phyloP scores from a whole-genome alignment of 202 grass and related monocot genomes.

The Schoenoplectus tabernaemontani region DNA sequence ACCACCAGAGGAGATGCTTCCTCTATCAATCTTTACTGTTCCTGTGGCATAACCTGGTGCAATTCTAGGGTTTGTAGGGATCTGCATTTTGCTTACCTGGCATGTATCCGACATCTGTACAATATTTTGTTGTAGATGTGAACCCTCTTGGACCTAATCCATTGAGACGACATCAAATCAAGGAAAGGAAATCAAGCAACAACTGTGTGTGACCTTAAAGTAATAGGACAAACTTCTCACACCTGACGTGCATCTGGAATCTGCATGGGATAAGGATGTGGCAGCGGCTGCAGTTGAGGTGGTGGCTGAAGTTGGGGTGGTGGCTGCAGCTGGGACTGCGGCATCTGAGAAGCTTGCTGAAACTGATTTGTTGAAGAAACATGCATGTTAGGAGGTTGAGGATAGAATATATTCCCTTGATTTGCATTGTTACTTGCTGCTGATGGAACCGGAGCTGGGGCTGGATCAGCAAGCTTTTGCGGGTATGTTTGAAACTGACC shows the following conservation, averaged over 20 bases:
- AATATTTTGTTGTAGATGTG: slow-evolving; percentile 7
- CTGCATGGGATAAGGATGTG: slow-evolving; percentile 12
- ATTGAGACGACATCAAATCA: slow-evolving; percentile 20
- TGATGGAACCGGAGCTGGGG: slow-evolving; percentile 9
- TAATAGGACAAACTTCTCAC: slow-evolving; percentile 36
- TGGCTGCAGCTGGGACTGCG: background rate
- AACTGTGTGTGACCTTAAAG: background rate
- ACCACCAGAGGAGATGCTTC: slow-evolving; percentile 41
- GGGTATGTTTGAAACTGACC: slow-evolving; percentile 43
- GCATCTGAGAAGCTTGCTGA: slow-evolving; percentile 14
- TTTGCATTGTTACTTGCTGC: slow-evolving; percentile 38
- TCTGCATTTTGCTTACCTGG: slow-evolving; percentile 72
- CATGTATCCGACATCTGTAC: slow-evolving; percentile 21
- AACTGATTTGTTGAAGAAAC: slow-evolving; percentile 48
- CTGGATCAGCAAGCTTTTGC: slow-evolving; percentile 32
- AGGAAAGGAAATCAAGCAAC: background rate
- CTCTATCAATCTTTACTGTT: slow-evolving; percentile 56
- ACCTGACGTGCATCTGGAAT: slow-evolving; percentile 31
- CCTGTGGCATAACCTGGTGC: slow-evolving; percentile 59
- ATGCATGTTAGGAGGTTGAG: slow-evolving; percentile 48
- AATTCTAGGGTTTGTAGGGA: slow-evolving; percentile 77
- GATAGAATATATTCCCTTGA: slow-evolving; percentile 49
- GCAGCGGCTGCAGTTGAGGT: background rate
- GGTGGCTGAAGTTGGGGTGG: background rate
- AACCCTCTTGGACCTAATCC: slow-evolving; percentile 15